Base-by-base conservation (phyloP, 148 eudicot genomes). In the Camellia lanceoleosa region DNA sequence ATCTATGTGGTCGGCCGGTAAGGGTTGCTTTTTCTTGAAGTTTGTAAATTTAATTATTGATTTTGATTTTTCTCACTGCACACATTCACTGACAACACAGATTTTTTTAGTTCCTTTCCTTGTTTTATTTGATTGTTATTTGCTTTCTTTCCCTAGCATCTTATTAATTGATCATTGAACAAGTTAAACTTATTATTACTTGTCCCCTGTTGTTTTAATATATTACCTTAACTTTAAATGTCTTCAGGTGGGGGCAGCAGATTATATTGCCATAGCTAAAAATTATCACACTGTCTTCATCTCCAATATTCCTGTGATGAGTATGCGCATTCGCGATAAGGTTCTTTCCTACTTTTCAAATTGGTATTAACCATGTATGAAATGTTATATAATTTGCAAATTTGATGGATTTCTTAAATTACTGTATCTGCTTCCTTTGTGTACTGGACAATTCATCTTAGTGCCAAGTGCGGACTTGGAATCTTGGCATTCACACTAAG, bases 321-420 rank as follows among this genome's bases (percentile, higher is more conserved):
- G 99, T 73, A 95, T 93, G 97, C 95, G 93, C 55, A 92, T 93
- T 78, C 90, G 99, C 13, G 99, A 95, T 83, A 95, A 93, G 99
- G 99, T 92, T 87, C 74, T 59, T 7, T 80, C 68, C 42, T 60
- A 4, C 62, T 63, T 23, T 10, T 16, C 3, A 66, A 18, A 12
- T 76, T 63, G 13, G 18, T 41, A 60, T 72, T 52, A 19, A 44
- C 43, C 18, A 5, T 51, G 5, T 72, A 23, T 52, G 60, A 23
- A 72, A 56, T 72, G 41, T 52, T 12, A 51, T 51, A 11, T 52
- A 72, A 23, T 52, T 56, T 52, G 44, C 51, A 20, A 12, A 71
- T 13, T 70, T 20, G 43, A 20, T 72, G 60, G 10, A 16, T 72
- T 72, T 54, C 60, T 38, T 6, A 72, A 72, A 6, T 72, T 23